Conservation (phyloP, 257 asterid species). For the Echites panduratus region DNA sequence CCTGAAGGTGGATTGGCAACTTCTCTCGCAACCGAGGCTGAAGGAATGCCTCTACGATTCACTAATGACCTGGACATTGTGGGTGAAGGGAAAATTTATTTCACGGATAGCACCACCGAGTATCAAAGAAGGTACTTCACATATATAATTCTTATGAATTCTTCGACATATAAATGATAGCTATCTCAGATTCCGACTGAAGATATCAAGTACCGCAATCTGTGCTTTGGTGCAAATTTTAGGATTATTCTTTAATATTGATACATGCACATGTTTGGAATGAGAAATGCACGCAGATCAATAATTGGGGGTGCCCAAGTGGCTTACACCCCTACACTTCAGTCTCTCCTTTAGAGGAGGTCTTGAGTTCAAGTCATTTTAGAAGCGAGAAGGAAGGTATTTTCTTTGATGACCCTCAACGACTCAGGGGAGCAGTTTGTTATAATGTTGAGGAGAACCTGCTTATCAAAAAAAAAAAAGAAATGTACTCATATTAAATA, state of each 20-base stretch:
- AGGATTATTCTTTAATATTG: neutral
- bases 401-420: too few relatives aligned
- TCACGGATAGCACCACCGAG: conserved; percentile 83
- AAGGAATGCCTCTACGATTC: conserved; percentile 71
- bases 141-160: neutral
- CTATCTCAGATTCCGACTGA: neutral
- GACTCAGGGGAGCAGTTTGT: too few relatives aligned
- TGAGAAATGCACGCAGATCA: neutral
- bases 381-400: too few relatives aligned
- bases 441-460: too few relatives aligned
- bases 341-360: too few relatives aligned
- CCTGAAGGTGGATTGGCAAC: conserved; percentile 91
- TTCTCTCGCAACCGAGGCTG: conserved; percentile 63
- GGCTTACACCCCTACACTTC: too few relatives aligned
- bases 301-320: too few relatives aligned
- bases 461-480: too few relatives aligned
- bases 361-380: too few relatives aligned
- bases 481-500: too few relatives aligned
- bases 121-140: conserved; percentile 63
- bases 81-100: conserved; percentile 71
- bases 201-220: neutral
- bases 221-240: neutral
- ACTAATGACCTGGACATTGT: conserved; percentile 85
- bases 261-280: neutral
- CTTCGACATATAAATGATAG: neutral